These are phyloP conservation scores for Ophiocordyceps polyrhachis-furcata DNA, from an alignment of 2,329 filamentous ascomycete species.

Conservation along the genomic window DNA sequence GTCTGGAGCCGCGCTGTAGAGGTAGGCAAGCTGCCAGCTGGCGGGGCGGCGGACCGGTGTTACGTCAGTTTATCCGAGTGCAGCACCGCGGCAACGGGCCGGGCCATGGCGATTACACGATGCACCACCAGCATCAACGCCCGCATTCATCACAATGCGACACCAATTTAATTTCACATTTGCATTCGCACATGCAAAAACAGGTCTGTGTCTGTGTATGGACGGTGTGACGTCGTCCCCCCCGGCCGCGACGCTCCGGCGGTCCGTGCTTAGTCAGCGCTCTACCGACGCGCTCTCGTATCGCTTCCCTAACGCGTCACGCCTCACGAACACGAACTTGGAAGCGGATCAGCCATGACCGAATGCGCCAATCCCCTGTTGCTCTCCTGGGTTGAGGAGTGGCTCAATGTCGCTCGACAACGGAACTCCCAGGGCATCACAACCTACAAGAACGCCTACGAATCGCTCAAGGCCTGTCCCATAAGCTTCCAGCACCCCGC, in stretches of 20 bases:
- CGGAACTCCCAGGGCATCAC: conserved; percentile 50
- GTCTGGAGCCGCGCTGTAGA: background rate
- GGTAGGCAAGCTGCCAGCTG: background rate
- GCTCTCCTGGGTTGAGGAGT: conserved; percentile 58
- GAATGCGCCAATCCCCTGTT: conserved; percentile 51
- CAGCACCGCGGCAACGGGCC: background rate
- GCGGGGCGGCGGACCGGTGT: too few relatives aligned
- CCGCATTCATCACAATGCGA: too few relatives aligned
- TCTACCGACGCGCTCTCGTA: background rate
- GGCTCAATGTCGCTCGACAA: conserved; percentile 50
- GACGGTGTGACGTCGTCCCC: too few relatives aligned
- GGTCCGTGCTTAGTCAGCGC: background rate
- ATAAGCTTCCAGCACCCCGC: conserved; percentile 52
- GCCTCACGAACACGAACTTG: too few relatives aligned
- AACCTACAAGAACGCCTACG: conserved; percentile 59
- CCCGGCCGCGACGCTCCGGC: background rate
- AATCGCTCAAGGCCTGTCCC: conserved; percentile 59
- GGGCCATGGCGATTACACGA: too few relatives aligned
- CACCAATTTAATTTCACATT: too few relatives aligned
- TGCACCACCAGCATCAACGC: too few relatives aligned
- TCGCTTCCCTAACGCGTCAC: background rate
- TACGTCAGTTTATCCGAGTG: background rate
- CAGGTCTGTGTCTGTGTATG: too few relatives aligned
- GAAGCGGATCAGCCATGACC: background rate
- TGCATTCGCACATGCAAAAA: too few relatives aligned